Percentiles rank a stretch among this genome's conserved stretches.
Evolutionary conservation across 148 eudicot genomes (phyloP).

Genomic region (Gaultheria prostrata): DNA sequence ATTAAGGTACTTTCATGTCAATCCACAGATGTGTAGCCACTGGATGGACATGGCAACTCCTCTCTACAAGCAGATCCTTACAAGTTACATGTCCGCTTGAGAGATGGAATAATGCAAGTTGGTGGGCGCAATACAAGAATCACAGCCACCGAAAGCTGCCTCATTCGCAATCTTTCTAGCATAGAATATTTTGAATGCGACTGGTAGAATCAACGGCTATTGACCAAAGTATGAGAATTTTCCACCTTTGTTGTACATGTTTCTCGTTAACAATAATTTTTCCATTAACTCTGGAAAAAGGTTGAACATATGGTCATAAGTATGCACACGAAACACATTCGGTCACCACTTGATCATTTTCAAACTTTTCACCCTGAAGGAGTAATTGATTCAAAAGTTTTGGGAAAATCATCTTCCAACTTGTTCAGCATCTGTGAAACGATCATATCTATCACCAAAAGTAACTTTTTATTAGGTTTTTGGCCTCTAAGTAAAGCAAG

Average conservation of each 20-base stretch:
- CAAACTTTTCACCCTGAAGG: neutral
- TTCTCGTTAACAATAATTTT: neutral
- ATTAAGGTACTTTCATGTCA: neutral
- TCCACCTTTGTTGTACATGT: neutral
- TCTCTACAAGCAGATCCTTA: neutral
- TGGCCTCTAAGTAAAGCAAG: neutral
- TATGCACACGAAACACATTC: neutral
- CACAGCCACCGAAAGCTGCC: conserved; percentile 8
- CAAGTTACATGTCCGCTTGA: neutral
- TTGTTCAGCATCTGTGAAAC: neutral
- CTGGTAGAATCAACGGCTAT: conserved; percentile 4
- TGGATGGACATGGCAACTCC: neutral
- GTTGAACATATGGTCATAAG: neutral
- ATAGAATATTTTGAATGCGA: neutral
- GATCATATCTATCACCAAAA: neutral
- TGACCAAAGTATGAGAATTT: neutral
- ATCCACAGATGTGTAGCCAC: neutral
- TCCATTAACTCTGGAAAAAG: neutral
- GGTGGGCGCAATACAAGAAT: conserved; percentile 8
- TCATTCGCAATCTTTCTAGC: neutral
- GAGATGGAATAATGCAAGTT: conserved; percentile 5
- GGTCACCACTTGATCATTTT: neutral
- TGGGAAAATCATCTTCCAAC: neutral
- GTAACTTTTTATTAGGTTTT: neutral
- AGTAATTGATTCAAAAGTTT: neutral